A percentile compares a stretch with the other conserved stretches of the same genome.
phyloP scores from a whole-genome alignment of 148 eudicot species.

The Arbutus unedo region DNA sequence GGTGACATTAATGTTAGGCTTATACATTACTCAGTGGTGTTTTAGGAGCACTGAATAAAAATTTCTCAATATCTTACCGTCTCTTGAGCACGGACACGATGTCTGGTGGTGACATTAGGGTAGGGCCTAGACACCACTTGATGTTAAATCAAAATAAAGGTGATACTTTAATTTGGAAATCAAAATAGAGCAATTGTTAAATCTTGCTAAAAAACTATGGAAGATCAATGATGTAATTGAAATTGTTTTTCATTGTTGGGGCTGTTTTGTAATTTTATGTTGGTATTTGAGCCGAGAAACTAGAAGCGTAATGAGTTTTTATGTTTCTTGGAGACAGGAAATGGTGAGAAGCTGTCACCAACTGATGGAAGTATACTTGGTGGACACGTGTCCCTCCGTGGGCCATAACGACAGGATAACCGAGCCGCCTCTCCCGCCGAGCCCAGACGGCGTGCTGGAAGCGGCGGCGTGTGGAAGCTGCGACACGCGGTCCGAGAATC shows the following conservation, averaged over 20 bases:
- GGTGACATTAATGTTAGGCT: no score
- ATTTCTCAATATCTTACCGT: no score
- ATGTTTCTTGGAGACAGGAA: slow-evolving; percentile 21
- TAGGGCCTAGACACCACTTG: no score
- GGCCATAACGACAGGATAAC: not conserved
- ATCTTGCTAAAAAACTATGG: not conserved
- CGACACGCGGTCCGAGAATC: slow-evolving; percentile 19
- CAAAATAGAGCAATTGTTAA: not conserved
- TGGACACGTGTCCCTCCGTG: slow-evolving; percentile 30
- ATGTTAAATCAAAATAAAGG: no score
- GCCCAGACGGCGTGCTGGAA: slow-evolving; percentile 30
- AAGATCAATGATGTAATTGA: not conserved
- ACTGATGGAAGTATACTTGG: slow-evolving; percentile 33
- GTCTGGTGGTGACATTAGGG: no score
- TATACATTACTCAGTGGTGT: no score
- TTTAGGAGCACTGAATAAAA: no score
- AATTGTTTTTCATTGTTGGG: not conserved
- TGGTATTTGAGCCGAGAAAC: no score
- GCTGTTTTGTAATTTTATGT: not conserved
- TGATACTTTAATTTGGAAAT: not conserved
- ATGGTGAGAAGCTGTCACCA: slow-evolving; percentile 40
- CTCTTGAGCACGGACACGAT: no score
- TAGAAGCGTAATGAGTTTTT: not conserved
- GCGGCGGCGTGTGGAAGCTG: slow-evolving; percentile 29
- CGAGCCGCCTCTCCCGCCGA: slow-evolving; percentile 19